Base-by-base conservation (phyloP, 116 monocot species). In the Thalassia testudinum region DNA sequence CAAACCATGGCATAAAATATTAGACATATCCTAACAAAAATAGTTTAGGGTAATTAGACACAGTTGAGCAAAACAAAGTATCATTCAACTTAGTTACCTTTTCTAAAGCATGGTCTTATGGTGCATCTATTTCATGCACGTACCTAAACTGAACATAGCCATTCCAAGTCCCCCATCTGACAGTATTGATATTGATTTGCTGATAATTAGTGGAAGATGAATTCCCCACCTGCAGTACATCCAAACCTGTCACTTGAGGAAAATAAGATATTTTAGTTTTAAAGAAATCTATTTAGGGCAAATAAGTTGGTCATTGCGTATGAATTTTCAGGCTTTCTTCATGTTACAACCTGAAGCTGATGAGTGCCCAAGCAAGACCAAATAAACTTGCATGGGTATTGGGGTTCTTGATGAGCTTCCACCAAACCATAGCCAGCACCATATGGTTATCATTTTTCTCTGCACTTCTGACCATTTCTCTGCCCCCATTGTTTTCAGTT, bases 81-180 rank as follows among this genome's bases (percentile, higher is more conserved):
- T n/a, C n/a, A n/a, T n/a, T n/a, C n/a, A n/a, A n/a, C n/a, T n/a
- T n/a, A n/a, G n/a, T n/a, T n/a, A n/a, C n/a, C n/a, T n/a, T n/a
- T n/a, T n/a, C n/a, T n/a, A n/a, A n/a, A n/a, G n/a, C n/a, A n/a
- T n/a, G n/a, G n/a, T n/a, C n/a, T n/a, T n/a, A n/a, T n/a, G n/a
- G n/a, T n/a, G 8, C 47, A 17, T 14, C 5, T 5, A 17, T 48
- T 17, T 11, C 22, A 22, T 1, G 11, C 22, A 12, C 24, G 18
- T 45, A 83, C 89, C 89, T 77, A 89, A 50, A 64, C 89, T 89
- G 61, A 89, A 83, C 83, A 83, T 77, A 13, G 75, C 83, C 89
- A 83, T 83, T 30, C 89, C 83, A 65, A 89, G 80, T 15, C 89
- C 89, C 12, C 80, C 89, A 65, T 89, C 72, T 47, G 83, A 61